Evolutionary conservation across 129 eudicot genomes (phyloP), one percentile per base, ranked within the genome.

Genomic region (Tagetes erecta): DNA sequence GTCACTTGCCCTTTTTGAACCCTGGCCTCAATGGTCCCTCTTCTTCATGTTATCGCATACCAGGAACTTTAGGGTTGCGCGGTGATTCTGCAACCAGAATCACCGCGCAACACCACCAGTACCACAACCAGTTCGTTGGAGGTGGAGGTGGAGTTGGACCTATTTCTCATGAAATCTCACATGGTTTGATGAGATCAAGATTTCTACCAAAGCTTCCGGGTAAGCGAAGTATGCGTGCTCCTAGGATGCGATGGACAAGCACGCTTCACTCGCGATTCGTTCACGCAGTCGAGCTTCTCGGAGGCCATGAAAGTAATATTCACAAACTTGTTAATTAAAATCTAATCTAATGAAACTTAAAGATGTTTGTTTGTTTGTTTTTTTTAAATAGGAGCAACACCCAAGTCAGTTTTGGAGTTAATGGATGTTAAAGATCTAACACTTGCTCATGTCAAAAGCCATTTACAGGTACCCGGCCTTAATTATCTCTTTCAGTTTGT

Each of bases 371-470:
- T 42, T 79, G 71, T 8, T 71, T 79, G 66, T 6, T 67, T 14
- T 80, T 37, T 71, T 77, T 67, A 20, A 20, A 20, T 69, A 91
- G 97, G 97, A 80, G 97, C 97, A 34, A 91, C 97, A 40, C 97
- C 97, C 10, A 91, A 91, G 78, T 91, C 97, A 34, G 97, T 91
- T 47, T 86, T 91, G 70, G 97, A 91, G 87, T 87, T 91, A n/a
- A 91, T 91, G 97, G 97, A 91, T 91, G 97, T 91, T 52, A 91
- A 91, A 78, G 97, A 91, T 88, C 97, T 91, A 55, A 91, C 97
- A 40, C 83, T 91, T 1, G 97, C 97, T 72, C 97, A 91, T 86
- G 97, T 91, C 78, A 91, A 91, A 69, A 91, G 97, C 85, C 97
- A 91, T 83, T 84, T 91, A 60, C 67, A 60, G 67, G 67, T 60